Percentiles rank a stretch among this genome's conserved stretches.
phyloP scores from a whole-genome alignment of 2,329 filamentous ascomycete species.

The Paraphoma chrysanthemicola region DNA sequence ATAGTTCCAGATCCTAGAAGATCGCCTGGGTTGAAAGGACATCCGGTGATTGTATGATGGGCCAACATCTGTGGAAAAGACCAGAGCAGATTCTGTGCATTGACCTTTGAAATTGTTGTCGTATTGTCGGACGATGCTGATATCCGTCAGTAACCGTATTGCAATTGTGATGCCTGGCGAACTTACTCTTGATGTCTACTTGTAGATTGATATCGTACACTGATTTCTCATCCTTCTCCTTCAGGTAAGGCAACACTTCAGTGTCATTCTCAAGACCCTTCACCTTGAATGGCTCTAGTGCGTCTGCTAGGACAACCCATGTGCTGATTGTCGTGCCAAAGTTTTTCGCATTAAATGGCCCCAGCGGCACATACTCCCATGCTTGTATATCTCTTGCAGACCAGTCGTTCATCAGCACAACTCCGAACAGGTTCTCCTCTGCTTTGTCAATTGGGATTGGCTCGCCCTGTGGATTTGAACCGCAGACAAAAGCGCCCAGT shows the following conservation, averaged over 20 bases:
- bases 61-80: constrained; percentile 85
- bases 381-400: constrained; percentile 81
- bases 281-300: constrained; percentile 71
- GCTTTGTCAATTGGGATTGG: constrained; percentile 70
- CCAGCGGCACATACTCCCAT: constrained; percentile 84
- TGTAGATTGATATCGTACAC: constrained; percentile 74
- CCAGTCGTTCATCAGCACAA: constrained; percentile 89
- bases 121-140: constrained; percentile 56
- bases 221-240: constrained; percentile 64
- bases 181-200: constrained; percentile 64
- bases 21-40: constrained; percentile 75
- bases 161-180: background rate
- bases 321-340: constrained; percentile 79
- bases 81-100: constrained; percentile 76
- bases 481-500: constrained; percentile 76
- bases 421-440: constrained; percentile 75
- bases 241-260: constrained; percentile 67
- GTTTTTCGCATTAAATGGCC: constrained; percentile 85
- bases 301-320: constrained; percentile 80
- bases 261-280: constrained; percentile 63
- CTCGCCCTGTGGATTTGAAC: constrained; percentile 68
- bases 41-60: constrained; percentile 79
- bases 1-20: constrained; percentile 82
- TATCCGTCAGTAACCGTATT: constrained; percentile 16
- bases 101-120: constrained; percentile 65